Evolutionary conservation across 345 rosid species (phyloP).

Genomic region (Ceriops decandra): DNA sequence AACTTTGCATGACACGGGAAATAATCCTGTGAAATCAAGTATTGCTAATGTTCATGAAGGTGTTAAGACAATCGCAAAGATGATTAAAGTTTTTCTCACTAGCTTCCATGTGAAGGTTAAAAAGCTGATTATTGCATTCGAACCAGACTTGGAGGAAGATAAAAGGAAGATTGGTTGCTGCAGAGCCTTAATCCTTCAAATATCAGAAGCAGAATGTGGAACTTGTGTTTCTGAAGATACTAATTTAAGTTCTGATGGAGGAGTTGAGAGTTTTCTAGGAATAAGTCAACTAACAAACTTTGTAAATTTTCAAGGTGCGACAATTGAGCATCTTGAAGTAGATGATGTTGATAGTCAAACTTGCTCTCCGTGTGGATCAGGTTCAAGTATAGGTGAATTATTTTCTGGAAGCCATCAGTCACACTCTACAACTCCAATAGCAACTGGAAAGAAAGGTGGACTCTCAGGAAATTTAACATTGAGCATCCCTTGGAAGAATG

Average conservation of each 20-base stretch:
- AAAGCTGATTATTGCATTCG: slow-evolving; percentile 74
- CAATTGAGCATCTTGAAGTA: slow-evolving; percentile 65
- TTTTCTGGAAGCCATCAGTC: slow-evolving; percentile 19
- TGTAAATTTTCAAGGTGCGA: slow-evolving; percentile 73
- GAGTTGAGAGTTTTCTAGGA: slow-evolving; percentile 58
- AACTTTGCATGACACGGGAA: slow-evolving; percentile 36
- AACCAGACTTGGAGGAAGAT: slow-evolving; percentile 44
- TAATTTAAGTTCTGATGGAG: slow-evolving; percentile 26
- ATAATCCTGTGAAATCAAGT: slow-evolving; percentile 33
- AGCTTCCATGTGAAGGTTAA: slow-evolving; percentile 74
- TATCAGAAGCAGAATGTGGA: slow-evolving; percentile 69
- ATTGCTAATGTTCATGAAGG: slow-evolving; percentile 85
- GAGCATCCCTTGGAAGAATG: slow-evolving; percentile 94
- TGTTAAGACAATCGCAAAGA: slow-evolving; percentile 89
- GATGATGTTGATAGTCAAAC: slow-evolving; percentile 39
- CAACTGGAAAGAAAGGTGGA: slow-evolving; percentile 63
- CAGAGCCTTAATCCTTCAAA: slow-evolving; percentile 59
- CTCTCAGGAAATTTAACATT: slow-evolving; percentile 77
- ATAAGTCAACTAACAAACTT: slow-evolving; percentile 64
- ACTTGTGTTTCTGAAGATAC: slow-evolving; percentile 61
- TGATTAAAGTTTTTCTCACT: slow-evolving; percentile 84
- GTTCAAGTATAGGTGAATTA: slow-evolving; percentile 24
- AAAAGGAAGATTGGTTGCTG: slow-evolving; percentile 27
- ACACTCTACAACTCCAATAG: slow-evolving; percentile 44
- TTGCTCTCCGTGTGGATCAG: slow-evolving; percentile 15